phyloP scores from a whole-genome alignment of 352 stramenopile species.

The Phytophthora meadii region DNA sequence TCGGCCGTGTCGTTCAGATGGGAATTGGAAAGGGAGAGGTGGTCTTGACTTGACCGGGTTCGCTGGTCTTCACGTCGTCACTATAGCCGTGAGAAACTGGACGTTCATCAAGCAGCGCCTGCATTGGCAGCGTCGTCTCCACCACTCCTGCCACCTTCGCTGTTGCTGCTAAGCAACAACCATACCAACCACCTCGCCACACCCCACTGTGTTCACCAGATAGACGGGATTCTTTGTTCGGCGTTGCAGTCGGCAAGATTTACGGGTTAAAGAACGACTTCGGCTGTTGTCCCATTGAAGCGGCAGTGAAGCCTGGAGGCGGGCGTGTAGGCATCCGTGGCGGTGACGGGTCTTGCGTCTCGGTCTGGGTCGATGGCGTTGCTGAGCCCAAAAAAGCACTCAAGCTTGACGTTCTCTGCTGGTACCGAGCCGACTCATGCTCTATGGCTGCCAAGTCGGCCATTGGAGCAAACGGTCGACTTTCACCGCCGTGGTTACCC shows the following conservation, averaged over 20 bases:
- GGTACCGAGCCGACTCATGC: constrained; percentile 69
- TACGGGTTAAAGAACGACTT: constrained; percentile 78
- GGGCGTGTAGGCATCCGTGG: constrained; percentile 40
- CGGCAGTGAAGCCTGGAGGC: constrained; percentile 49
- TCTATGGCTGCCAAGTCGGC: constrained; percentile 77
- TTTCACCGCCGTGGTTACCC: constrained; percentile 11
- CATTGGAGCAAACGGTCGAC: constrained; percentile 55
- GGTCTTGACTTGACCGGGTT: constrained; percentile 8
- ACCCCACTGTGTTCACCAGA: constrained; percentile 10
- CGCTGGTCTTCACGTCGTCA: neutral
- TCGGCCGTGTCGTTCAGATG: constrained; percentile 19
- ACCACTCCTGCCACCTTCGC: constrained; percentile 10
- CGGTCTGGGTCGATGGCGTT: constrained; percentile 31
- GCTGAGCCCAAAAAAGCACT: constrained; percentile 63
- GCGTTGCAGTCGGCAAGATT: constrained; percentile 8
- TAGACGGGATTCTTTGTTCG: constrained; percentile 8
- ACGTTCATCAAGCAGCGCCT: constrained; percentile 9
- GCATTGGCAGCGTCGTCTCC: constrained; percentile 9
- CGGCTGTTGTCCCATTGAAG: constrained; percentile 29
- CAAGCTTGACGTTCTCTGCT: constrained; percentile 76
- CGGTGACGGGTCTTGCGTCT: constrained; percentile 34
- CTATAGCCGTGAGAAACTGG: neutral
- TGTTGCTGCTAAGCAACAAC: constrained; percentile 2
- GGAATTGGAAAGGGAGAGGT: constrained; percentile 13
- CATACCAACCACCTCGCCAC: constrained; percentile 6